These are phyloP conservation scores for Bonia amplexicaulis DNA, from an alignment of 176 grass and related monocot genomes.

Conservation along the genomic window DNA sequence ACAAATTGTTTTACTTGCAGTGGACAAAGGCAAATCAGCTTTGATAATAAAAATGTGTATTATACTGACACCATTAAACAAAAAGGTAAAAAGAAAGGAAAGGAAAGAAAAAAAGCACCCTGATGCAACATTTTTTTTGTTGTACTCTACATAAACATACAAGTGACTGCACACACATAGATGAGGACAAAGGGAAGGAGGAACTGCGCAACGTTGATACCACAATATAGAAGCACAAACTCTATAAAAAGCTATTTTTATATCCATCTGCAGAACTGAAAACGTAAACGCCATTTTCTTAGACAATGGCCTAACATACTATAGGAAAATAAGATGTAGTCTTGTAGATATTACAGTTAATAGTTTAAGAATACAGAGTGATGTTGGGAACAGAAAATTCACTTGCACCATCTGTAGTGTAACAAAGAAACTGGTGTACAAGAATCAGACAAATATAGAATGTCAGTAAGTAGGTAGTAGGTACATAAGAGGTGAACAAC, in stretches of 20 bases:
- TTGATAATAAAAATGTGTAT: not conserved
- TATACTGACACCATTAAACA: not conserved
- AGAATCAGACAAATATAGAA: not conserved
- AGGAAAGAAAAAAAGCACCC: not conserved
- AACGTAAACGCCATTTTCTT: not conserved
- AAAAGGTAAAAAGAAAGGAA: not conserved
- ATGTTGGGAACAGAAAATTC: not conserved
- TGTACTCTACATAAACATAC: not conserved
- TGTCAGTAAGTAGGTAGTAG: not conserved
- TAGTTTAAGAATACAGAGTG: constrained; percentile 3
- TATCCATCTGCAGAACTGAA: not conserved
- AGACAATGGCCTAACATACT: not conserved
- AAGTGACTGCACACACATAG: not conserved
- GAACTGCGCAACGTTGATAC: not conserved
- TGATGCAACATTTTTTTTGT: not conserved
- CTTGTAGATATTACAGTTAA: constrained; percentile 1
- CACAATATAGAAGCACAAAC: not conserved
- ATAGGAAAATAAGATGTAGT: constrained; percentile 3
- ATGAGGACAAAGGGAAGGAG: not conserved
- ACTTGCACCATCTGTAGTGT: not conserved
- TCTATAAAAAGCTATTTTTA: not conserved
- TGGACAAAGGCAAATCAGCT: not conserved
- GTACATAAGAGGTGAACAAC: constrained; percentile 20
- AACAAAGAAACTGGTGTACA: not conserved
- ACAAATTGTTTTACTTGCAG: not conserved